These are phyloP conservation scores for Boletus sensibilis DNA, from an alignment of 768 basidiomycete genomes.

Conservation along the genomic window DNA sequence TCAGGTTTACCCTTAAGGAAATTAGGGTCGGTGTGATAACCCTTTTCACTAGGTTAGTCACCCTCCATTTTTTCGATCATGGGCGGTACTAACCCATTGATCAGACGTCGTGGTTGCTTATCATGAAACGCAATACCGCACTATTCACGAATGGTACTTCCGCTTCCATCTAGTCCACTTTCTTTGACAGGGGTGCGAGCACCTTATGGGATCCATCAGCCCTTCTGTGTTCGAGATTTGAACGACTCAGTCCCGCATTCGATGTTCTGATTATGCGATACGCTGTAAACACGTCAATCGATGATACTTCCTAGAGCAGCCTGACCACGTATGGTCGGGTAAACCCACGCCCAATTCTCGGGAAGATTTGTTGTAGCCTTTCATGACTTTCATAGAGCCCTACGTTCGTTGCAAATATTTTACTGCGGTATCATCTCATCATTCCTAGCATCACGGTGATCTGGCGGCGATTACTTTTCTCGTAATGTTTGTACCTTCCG, in stretches of 20 bases:
- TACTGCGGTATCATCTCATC: not conserved
- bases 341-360: not conserved
- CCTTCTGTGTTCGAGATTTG: not conserved
- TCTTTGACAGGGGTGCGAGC: no score
- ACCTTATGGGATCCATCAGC: not conserved
- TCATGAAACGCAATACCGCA: not conserved
- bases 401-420: not conserved
- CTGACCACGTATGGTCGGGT: no score
- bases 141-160: not conserved
- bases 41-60: no score
- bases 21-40: not conserved
- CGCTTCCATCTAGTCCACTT: no score
- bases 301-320: not conserved
- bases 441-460: not conserved
- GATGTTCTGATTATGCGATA: no score
- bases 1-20: not conserved
- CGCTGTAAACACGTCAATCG: not conserved
- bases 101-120: not conserved
- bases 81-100: not conserved
- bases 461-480: not conserved
- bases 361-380: not conserved
- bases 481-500: not conserved
- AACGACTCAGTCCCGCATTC: no score
- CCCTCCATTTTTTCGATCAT: not conserved
- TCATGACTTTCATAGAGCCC: not conserved